These are phyloP conservation scores for Sherardia arvensis DNA, from an alignment of 257 asterid species.

Conservation along the genomic window DNA sequence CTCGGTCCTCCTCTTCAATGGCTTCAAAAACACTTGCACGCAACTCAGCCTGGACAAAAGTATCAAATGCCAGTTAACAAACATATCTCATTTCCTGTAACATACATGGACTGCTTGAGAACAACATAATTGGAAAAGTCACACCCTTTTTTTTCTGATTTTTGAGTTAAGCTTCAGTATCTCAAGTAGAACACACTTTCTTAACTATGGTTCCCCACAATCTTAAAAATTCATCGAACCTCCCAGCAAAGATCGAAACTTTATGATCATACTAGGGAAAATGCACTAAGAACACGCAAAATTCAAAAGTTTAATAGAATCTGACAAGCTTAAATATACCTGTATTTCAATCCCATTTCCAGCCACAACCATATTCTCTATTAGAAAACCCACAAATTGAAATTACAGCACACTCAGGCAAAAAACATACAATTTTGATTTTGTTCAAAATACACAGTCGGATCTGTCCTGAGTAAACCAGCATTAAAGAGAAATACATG, in stretches of 20 bases:
- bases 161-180: background rate
- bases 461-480: slow-evolving; percentile 14
- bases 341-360: background rate
- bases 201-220: background rate
- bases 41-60: slow-evolving; percentile 63
- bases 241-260: background rate
- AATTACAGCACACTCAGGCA: background rate
- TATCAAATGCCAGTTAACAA: slow-evolving; percentile 1
- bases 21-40: slow-evolving; percentile 98
- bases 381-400: background rate
- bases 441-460: background rate
- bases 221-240: background rate
- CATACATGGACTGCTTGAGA: background rate
- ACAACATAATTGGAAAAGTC: background rate
- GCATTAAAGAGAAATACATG: background rate
- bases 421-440: background rate
- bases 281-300: background rate
- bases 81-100: background rate
- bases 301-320: background rate
- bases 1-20: slow-evolving; percentile 88
- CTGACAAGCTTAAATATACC: background rate
- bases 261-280: background rate
- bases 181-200: background rate
- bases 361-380: background rate
- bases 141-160: background rate